These are phyloP conservation scores for Diutina sp. DNA, from an alignment of 1,139 yeast species.

Conservation along the genomic window DNA sequence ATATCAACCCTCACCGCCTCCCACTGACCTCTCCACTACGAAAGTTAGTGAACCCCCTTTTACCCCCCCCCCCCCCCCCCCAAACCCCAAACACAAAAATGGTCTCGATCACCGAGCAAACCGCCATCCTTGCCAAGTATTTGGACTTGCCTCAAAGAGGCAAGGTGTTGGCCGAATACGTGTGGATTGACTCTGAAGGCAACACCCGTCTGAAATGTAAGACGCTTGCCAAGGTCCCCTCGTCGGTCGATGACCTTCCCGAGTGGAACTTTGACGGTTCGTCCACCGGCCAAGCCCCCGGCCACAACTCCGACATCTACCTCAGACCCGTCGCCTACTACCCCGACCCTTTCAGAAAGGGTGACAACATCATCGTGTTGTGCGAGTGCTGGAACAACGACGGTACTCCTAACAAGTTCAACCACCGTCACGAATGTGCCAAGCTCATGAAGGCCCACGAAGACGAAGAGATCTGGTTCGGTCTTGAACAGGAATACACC, in stretches of 20 bases:
- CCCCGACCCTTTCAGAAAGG: slow-evolving; percentile 96
- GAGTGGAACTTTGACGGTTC: slow-evolving; percentile 99
- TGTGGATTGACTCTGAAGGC: slow-evolving; percentile 95
- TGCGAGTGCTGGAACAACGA: slow-evolving; percentile 98
- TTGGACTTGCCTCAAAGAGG: slow-evolving; percentile 78
- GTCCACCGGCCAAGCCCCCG: slow-evolving; percentile 97
- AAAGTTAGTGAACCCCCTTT: not conserved
- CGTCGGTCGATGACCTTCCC: slow-evolving; percentile 75
- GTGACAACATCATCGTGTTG: slow-evolving; percentile 89
- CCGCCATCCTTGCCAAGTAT: slow-evolving; percentile 71
- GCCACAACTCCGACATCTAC: slow-evolving; percentile 90
- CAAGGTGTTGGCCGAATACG: slow-evolving; percentile 84
- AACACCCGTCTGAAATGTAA: slow-evolving; percentile 89
- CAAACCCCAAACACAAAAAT: not conserved
- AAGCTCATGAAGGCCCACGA: slow-evolving; percentile 91
- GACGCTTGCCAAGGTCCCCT: slow-evolving; percentile 60
- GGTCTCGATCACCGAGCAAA: slow-evolving; percentile 48
- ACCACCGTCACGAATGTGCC: slow-evolving; percentile 96
- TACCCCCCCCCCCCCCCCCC: not conserved
- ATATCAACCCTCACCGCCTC: not conserved
- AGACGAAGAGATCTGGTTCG: slow-evolving; percentile 86
- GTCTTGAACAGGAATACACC: slow-evolving; percentile 98
- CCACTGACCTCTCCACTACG: not conserved
- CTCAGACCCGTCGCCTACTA: slow-evolving; percentile 88
- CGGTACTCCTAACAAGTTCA: slow-evolving; percentile 96